Evolutionary conservation across 1,284 basidiomycete species (phyloP), one percentile per base, ranked within the genome.

Genomic region (Cryptococcus floricola): DNA sequence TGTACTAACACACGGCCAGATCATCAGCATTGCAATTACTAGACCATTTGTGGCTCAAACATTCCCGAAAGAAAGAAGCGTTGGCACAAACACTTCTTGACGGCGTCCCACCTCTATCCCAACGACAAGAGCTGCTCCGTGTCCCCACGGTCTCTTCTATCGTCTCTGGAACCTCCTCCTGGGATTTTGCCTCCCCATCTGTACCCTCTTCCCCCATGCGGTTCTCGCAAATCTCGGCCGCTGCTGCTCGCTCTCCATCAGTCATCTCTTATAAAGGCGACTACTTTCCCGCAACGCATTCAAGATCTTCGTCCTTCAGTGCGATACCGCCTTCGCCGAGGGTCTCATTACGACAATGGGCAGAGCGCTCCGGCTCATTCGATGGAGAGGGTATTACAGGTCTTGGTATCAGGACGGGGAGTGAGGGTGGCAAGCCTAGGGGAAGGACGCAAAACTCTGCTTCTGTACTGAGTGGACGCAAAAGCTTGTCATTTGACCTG

Each of bases 101-200:
- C 28, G 60, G 65, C 10, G 48, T 73, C 2, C 68, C 67, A 2
- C 53, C 66, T 7, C 53, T 75, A 7, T 57, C 49, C 4, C 64
- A 66, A 34, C 61, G 73, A 5, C 73, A 75, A 54, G 73, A 75
- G 60, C 55, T 72, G 9, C 63, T 66, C 66, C 69, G 72, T 4
- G 57, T 66, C 3, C 67, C 68, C 3, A 69, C 69, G 5, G 48
- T 62, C 23, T 65, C 67, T 12, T 70, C 69, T 8, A 53, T 70
- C 5, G 52, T 62, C 16, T 69, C 67, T 7, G 61, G 63, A 10
- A 59, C 71, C 1, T 67, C 70, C 0, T 70, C 68, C 1, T 75
- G 73, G 73, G 69, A 75, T 56, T 75, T 74, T 45, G 54, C 56
- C 18, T 48, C 54, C 19, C 52, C 55, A n/a, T 72, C 69, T 4